Conservation (phyloP, 306 rosid genomes). For the barrel medic (Medicago truncatula) region DNA sequence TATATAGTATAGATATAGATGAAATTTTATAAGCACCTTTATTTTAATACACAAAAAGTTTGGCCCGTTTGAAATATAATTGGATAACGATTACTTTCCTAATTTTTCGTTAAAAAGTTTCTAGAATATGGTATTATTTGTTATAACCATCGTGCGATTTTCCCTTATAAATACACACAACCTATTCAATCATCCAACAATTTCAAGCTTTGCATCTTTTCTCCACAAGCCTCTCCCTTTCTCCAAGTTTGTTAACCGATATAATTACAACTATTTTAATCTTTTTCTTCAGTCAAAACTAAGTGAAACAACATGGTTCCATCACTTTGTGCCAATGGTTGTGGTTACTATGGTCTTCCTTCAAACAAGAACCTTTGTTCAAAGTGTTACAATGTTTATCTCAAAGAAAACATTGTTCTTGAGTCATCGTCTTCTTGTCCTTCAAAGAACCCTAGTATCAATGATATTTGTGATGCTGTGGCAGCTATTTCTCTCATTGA, state of each 20-base stretch:
- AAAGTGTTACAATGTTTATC: slow-evolving; percentile 33
- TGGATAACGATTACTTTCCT: not conserved
- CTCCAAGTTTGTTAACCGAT: not conserved
- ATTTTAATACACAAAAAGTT: too few relatives aligned
- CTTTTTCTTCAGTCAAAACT: too few relatives aligned
- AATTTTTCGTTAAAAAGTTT: not conserved
- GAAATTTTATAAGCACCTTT: too few relatives aligned
- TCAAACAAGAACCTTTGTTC: slow-evolving; percentile 40
- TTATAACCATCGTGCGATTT: not conserved
- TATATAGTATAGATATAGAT: too few relatives aligned
- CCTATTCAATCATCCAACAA: not conserved
- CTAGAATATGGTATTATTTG: not conserved
- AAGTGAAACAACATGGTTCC: slow-evolving; percentile 31
- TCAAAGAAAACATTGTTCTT: slow-evolving; percentile 18
- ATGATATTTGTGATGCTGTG: not conserved
- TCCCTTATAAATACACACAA: not conserved
- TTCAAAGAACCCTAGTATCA: not conserved
- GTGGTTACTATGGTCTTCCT: slow-evolving; percentile 51
- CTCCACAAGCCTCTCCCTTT: not conserved
- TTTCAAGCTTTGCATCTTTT: not conserved
- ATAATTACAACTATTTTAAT: too few relatives aligned
- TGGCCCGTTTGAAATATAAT: not conserved
- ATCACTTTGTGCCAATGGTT: slow-evolving; percentile 48
- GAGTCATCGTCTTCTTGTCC: not conserved
- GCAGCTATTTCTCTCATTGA: not conserved